Conservation (phyloP, 257 asterid species). For the Scutellaria barbata region DNA sequence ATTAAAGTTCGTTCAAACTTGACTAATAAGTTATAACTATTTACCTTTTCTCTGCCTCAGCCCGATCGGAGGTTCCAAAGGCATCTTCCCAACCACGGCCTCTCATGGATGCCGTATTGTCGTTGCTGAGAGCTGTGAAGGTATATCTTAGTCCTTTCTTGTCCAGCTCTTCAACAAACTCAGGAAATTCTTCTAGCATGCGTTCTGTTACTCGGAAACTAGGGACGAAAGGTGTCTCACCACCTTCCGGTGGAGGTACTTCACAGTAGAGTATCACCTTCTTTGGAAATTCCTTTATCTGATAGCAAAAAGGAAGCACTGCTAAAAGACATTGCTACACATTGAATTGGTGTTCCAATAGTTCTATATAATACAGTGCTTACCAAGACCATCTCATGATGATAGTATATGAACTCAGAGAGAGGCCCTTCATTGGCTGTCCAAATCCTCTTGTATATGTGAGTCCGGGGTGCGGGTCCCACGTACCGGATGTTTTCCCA, state of each 20-base stretch:
- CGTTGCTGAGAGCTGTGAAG: constrained; percentile 69
- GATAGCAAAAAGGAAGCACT: neutral
- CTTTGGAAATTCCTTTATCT: constrained; percentile 76
- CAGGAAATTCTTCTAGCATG: constrained; percentile 78
- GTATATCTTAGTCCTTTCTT: constrained; percentile 71
- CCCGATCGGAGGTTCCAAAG: constrained; percentile 69
- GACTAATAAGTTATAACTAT: neutral
- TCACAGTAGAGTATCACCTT: constrained; percentile 79
- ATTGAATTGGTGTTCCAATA: too few species aligned
- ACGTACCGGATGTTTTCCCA: constrained; percentile 88
- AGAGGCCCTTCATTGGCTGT: constrained; percentile 91
- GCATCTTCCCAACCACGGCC: constrained; percentile 96
- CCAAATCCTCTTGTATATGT: constrained; percentile 75
- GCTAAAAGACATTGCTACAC: neutral
- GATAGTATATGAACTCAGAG: constrained; percentile 79
- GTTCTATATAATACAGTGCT: constrained; percentile 17
- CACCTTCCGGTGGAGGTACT: constrained; percentile 82
- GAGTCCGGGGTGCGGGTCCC: constrained; percentile 89
- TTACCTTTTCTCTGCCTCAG: constrained; percentile 76
- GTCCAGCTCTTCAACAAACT: constrained; percentile 69
- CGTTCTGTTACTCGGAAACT: constrained; percentile 74
- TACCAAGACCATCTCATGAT: constrained; percentile 89
- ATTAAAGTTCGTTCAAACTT: neutral
- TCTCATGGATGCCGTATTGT: constrained; percentile 67
- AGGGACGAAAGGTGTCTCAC: constrained; percentile 85